Percentiles rank a stretch among this genome's conserved stretches.
These are phyloP conservation scores for Cyberlindnera euphorbiae DNA, from an alignment of 805 yeast species.

Conservation along the genomic window DNA sequence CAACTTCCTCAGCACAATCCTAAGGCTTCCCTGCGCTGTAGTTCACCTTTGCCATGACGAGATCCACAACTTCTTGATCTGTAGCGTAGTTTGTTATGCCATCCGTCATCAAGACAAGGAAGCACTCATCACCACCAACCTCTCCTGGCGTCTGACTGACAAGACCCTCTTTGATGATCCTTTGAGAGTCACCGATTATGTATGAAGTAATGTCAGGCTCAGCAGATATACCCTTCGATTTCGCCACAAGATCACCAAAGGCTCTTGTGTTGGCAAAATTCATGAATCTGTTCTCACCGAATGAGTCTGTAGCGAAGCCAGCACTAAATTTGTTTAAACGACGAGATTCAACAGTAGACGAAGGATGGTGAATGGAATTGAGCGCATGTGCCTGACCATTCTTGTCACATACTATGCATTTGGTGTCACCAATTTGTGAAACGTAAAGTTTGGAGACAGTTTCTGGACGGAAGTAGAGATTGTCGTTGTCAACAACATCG, in stretches of 20 bases:
- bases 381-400: conserved; percentile 75
- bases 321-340: conserved; percentile 63
- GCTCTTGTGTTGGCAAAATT: conserved; percentile 89
- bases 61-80: conserved; percentile 90
- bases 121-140: conserved; percentile 80
- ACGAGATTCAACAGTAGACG: conserved; percentile 70
- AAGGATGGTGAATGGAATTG: conserved; percentile 82
- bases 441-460: conserved; percentile 65
- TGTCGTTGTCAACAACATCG: conserved; percentile 25
- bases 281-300: conserved; percentile 82
- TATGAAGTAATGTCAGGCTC: conserved; percentile 83
- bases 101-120: conserved; percentile 77
- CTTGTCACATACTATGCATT: conserved; percentile 79
- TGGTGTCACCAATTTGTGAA: conserved; percentile 92
- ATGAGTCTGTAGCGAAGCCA: conserved; percentile 74
- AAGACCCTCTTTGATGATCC: conserved; percentile 28
- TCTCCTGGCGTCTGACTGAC: conserved; percentile 23
- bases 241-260: conserved; percentile 83
- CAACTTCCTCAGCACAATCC: conserved; percentile 77
- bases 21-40: conserved; percentile 51
- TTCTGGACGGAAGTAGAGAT: conserved; percentile 46
- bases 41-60: conserved; percentile 75
- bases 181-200: conserved; percentile 56
- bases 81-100: conserved; percentile 78
- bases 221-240: conserved; percentile 79